Evolutionary conservation across 305 asterid genomes (phyloP), one percentile per base, ranked within the genome.

Genomic region (Petunia hybrid): DNA sequence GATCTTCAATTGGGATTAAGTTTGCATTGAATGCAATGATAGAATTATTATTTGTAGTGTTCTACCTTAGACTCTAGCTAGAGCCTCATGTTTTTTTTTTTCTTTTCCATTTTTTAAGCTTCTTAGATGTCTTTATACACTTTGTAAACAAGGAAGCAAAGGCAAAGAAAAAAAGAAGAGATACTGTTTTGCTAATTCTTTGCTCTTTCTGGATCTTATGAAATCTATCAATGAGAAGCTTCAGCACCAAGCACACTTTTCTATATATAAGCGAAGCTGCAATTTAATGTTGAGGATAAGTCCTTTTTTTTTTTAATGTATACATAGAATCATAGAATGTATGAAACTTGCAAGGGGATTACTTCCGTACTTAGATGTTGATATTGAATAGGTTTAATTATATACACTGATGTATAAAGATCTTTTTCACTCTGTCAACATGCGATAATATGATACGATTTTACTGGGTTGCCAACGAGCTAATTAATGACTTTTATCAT

Each of bases 1-100:
- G 93, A 93, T 91, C 94, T 95, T 80, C 89, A 93, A 13, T 85
- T 95, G 86, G 97, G 97, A 82, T 87, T 95, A 87, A 85, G 88
- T 60, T 90, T 87, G 63, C 91, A 92, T 84, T 83, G 4, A 73
- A 10, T 31, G 60, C 59, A 45, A 70, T 22, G 77, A 46, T 66
- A 66, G 51, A 35, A 73, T 51, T 51, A 38, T 51, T 8, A 9
- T 22, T 71, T 48, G 9, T 71, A 71, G 35, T 71, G 13, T 71
- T 48, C 22, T 71, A 71, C 12, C 35, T 73, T 51, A 73, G 63
- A 73, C 1, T 35, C 35, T 48, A 6, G 63, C 48, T 36, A 73
- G 78, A 48, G 78, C 6, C 42, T 51, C 35, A 51, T 48, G 78
- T 62, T 48, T 73, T 61, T 43, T 71, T 31, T 31, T 35, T 41